Conservation (phyloP, 2,329 filamentous ascomycete species). For the Cladophialophora exuberans region DNA sequence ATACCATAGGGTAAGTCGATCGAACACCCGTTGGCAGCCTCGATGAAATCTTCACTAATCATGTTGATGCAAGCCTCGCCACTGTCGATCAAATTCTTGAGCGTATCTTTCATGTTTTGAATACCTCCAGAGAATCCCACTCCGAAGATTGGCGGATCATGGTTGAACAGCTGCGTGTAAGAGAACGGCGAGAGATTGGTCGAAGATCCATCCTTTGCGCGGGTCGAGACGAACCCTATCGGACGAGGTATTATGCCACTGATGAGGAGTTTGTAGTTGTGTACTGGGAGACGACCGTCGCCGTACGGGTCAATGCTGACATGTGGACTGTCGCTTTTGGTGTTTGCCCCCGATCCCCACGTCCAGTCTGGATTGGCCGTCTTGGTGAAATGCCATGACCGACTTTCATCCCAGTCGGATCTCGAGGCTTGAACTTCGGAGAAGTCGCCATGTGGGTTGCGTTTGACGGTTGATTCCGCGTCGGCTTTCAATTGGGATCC, state of each 20-base stretch:
- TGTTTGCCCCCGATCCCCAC: constrained; percentile 47
- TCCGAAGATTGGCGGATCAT: constrained; percentile 84
- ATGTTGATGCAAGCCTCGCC: constrained; percentile 85
- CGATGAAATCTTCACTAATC: constrained; percentile 79
- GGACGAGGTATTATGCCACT: constrained; percentile 80
- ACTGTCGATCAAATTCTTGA: constrained; percentile 72
- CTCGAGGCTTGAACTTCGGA: constrained; percentile 46
- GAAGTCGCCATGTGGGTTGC: constrained; percentile 42
- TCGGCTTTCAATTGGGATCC: constrained; percentile 38
- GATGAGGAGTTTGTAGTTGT: constrained; percentile 94
- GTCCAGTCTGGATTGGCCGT: constrained; percentile 48
- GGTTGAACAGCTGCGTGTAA: constrained; percentile 81
- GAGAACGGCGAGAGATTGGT: constrained; percentile 86
- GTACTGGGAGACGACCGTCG: constrained; percentile 64
- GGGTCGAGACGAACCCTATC: constrained; percentile 67
- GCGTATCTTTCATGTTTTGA: constrained; percentile 72
- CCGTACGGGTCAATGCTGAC: constrained; percentile 81
- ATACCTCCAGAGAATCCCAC: constrained; percentile 63
- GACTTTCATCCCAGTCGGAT: constrained; percentile 44
- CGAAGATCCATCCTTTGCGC: constrained; percentile 62
- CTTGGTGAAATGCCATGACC: constrained; percentile 43
- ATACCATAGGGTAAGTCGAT: constrained; percentile 77
- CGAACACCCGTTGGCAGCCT: constrained; percentile 81
- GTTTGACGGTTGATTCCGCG: constrained; percentile 43
- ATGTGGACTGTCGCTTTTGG: constrained; percentile 60